phyloP scores from a whole-genome alignment of 305 asterid genomes.

The Solanum hybrid region DNA sequence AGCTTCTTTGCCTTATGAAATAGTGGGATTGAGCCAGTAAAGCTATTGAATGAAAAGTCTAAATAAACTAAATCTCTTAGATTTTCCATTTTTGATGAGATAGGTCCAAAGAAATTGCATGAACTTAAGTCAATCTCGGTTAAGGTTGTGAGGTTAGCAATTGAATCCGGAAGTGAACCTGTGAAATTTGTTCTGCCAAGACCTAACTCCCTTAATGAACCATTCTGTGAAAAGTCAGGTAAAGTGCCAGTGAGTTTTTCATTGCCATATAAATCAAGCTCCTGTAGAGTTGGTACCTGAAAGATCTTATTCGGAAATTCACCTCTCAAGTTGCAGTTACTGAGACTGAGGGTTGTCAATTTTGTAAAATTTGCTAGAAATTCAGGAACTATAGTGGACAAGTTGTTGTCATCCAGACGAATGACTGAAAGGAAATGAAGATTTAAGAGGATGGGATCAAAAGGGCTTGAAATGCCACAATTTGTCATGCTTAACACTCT shows the following conservation, averaged over 20 bases:
- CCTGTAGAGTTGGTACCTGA: background rate
- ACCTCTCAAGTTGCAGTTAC: background rate
- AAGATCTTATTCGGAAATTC: background rate
- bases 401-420: background rate
- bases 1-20: background rate
- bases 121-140: background rate
- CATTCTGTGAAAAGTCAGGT: background rate
- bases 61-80: background rate
- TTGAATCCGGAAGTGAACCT: background rate
- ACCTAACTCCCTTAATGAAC: background rate
- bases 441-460: constrained; percentile 13
- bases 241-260: background rate
- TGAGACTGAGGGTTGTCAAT: background rate
- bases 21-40: background rate
- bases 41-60: background rate
- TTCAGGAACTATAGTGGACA: constrained; percentile 5
- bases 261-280: background rate
- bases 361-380: constrained; percentile 1
- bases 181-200: background rate
- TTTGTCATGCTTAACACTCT: constrained; percentile 16
- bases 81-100: background rate
- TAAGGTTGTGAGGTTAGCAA: background rate
- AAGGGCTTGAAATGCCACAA: constrained; percentile 21
- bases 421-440: background rate
- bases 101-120: background rate